Base-by-base conservation (phyloP, 768 basidiomycete genomes). In the Boletus coccyginus region DNA sequence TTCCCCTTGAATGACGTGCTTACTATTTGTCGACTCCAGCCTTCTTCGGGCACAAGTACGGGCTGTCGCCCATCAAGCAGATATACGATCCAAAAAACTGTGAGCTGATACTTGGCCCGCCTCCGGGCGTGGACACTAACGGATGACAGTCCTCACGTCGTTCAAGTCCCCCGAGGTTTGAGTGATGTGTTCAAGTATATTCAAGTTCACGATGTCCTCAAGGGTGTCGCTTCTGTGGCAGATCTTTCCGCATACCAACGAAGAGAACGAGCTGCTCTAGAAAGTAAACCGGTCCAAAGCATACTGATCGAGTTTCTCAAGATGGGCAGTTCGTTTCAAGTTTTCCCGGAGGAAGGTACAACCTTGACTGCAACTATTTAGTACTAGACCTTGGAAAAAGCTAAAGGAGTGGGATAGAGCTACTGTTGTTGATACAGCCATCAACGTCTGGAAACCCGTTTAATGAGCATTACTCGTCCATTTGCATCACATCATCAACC, bases 381-480 rank as follows among this genome's bases (percentile, higher is more conserved):
- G 52, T 35, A 45, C 19, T 27, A n/a, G 35, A 51, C 35, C 17
- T 17, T 2, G 32, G 11, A 38, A 6, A 55, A 31, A 47, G 21
- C 21, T n/a, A 48, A 62, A 66, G 45, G 53, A 65, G 38, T 9
- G 43, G 16, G 40, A 50, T 46, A n/a, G 7, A 31, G 16, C 9
- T 13, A 31, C 17, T 21, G 11, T 33, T 50, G 8, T 46, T 14
- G n/a, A 27, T 16, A 33, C 7, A 46, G 14, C 33, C 13, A 46
- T 17, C 21, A 11, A 19, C 35, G 44, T 33, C 40, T 7, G 32
- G 36, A 48, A 50, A 31, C 29, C 13, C 14, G 42, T 35, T 39
- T 24, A 27, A 50, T 1, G 21, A 50, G 16, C 7, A 53, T 66
- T 42, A 62, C 44, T 66, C 62, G 36, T 64, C 62, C 52, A 60